These are phyloP conservation scores for Trichosanthes cucumerina DNA, from an alignment of 306 rosid species.

Conservation along the genomic window DNA sequence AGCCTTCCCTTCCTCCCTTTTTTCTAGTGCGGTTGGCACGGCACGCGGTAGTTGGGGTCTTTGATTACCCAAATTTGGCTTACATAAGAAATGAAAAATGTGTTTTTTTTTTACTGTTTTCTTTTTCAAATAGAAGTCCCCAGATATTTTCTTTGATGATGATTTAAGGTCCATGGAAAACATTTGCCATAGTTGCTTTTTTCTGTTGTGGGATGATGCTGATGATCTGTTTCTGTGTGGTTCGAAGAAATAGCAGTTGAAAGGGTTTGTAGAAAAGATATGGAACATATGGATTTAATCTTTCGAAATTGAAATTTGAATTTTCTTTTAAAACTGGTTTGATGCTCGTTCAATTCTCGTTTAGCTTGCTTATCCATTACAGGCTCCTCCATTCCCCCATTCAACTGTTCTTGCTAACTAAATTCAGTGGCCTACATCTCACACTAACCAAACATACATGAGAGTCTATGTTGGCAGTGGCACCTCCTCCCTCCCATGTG, in stretches of 20 bases:
- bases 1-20: not conserved
- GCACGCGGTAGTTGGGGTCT: constrained; percentile 7
- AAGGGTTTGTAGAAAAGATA: not conserved
- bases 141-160: not conserved
- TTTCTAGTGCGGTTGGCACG: constrained; percentile 1
- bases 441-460: not conserved
- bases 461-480: not conserved
- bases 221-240: not conserved
- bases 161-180: not conserved
- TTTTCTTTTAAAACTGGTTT: not conserved
- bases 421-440: not conserved
- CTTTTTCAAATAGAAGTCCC: not conserved
- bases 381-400: not conserved
- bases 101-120: not conserved
- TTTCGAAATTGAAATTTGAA: not conserved
- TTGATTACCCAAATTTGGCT: not conserved
- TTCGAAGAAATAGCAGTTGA: not conserved
- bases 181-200: not conserved
- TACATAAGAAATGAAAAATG: not conserved
- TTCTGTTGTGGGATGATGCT: not conserved
- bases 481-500: not conserved
- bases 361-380: not conserved
- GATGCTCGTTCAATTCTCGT: not conserved
- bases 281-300: not conserved
- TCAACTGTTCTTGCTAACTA: not conserved